Evolutionary conservation across 345 rosid genomes (phyloP).

Genomic region (Physaria fendleri): DNA sequence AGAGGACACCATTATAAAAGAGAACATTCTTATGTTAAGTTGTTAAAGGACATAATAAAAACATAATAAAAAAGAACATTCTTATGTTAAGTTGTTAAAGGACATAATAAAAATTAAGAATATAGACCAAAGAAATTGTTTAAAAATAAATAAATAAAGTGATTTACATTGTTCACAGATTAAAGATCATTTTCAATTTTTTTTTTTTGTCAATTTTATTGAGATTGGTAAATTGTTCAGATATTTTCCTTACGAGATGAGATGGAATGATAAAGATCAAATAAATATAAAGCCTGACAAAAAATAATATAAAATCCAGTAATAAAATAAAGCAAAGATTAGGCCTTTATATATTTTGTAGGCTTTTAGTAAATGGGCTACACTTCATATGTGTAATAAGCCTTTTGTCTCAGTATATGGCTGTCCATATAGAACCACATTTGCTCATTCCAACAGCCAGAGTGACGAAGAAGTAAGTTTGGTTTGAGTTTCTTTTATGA

Average conservation of each 20-base stretch:
- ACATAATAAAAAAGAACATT: too few species aligned
- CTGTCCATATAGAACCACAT: too few species aligned
- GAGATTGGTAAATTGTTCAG: too few species aligned
- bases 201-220: too few species aligned
- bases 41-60: not conserved
- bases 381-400: not conserved
- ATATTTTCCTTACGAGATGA: not conserved
- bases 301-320: not conserved
- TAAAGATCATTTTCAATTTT: not conserved
- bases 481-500: too few species aligned
- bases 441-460: too few species aligned
- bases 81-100: too few species aligned
- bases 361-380: not conserved
- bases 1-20: not conserved
- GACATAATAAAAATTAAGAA: not conserved
- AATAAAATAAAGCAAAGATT: not conserved
- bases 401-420: too few species aligned
- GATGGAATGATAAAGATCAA: not conserved
- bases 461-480: too few species aligned
- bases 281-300: too few species aligned
- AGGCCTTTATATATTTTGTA: not conserved
- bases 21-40: not conserved
- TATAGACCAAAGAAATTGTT: not conserved
- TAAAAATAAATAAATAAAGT: not conserved
- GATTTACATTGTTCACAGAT: too few species aligned